These are phyloP conservation scores for Asparagopsis taxiformis DNA, from an alignment of 31 red algal genomes.

Conservation along the genomic window DNA sequence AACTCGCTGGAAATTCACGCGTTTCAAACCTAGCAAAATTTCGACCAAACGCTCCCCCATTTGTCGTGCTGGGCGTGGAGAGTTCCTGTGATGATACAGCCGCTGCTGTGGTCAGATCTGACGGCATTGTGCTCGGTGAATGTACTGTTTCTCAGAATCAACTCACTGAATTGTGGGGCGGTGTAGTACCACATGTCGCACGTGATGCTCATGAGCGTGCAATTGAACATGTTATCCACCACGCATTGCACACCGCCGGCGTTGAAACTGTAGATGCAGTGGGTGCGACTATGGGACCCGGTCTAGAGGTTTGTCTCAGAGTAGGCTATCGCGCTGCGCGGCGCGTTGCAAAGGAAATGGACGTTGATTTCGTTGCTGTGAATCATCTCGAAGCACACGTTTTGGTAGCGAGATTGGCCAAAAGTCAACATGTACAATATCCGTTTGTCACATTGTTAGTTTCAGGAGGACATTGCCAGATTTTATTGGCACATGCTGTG, in stretches of 20 bases:
- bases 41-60: slow-evolving; percentile 12
- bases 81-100: slow-evolving; percentile 98
- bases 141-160: slow-evolving; percentile 63
- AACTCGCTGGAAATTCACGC: slow-evolving; percentile 35
- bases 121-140: slow-evolving; percentile 73
- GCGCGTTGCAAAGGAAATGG: slow-evolving; percentile 15
- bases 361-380: slow-evolving; percentile 84
- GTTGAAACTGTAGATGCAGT: slow-evolving; percentile 66
- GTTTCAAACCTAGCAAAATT: slow-evolving; percentile 13
- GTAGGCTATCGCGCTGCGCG: slow-evolving; percentile 81
- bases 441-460: slow-evolving; percentile 84
- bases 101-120: slow-evolving; percentile 78
- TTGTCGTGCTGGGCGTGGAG: slow-evolving; percentile 90
- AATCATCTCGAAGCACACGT: slow-evolving; percentile 99
- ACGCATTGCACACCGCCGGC: slow-evolving; percentile 58
- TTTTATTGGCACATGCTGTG: slow-evolving; percentile 54
- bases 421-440: slow-evolving; percentile 32
- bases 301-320: slow-evolving; percentile 84
- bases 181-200: slow-evolving; percentile 90
- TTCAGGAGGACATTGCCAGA: slow-evolving; percentile 91
- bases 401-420: slow-evolving; percentile 49
- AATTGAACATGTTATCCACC: slow-evolving; percentile 66
- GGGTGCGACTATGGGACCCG: slow-evolving; percentile 93
- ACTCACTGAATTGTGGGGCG: slow-evolving; percentile 71
- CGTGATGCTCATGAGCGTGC: slow-evolving; percentile 67